phyloP scores from a whole-genome alignment of 2,329 filamentous ascomycete genomes.

The Grosmannia clavigera region DNA sequence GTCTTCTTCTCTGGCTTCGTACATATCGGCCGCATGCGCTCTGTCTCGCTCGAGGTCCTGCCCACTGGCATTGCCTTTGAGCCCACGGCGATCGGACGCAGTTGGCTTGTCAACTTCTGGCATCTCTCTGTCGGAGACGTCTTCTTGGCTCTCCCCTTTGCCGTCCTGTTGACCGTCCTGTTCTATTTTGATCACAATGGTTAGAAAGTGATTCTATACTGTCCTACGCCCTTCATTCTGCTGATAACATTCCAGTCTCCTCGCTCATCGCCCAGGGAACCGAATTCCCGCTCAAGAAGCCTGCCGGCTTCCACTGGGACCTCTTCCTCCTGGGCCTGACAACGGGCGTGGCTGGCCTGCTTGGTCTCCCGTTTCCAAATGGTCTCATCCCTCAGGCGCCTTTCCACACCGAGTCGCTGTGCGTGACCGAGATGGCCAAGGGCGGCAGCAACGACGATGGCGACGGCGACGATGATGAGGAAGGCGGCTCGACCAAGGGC shows the following conservation, averaged over 20 bases:
- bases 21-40: conserved; percentile 70
- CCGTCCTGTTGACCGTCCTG: conserved; percentile 66
- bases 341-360: conserved; percentile 60
- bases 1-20: conserved; percentile 87
- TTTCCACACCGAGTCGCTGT: conserved; percentile 69
- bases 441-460: conserved; percentile 16
- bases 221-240: neutral
- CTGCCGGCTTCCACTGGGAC: conserved; percentile 78
- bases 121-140: conserved; percentile 59
- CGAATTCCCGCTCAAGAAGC: conserved; percentile 69
- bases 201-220: conserved; percentile 21
- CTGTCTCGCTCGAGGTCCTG: conserved; percentile 55
- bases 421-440: conserved; percentile 47
- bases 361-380: conserved; percentile 72
- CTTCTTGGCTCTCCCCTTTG: conserved; percentile 81
- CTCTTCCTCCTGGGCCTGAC: conserved; percentile 69
- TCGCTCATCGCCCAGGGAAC: conserved; percentile 74
- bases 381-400: conserved; percentile 75
- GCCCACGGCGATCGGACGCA: conserved; percentile 55
- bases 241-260: conserved; percentile 42
- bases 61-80: conserved; percentile 69
- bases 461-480: conserved; percentile 15
- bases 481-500: conserved; percentile 35
- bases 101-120: conserved; percentile 77
- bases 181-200: conserved; percentile 89